Conservation (phyloP, 2,329 filamentous ascomycete species). For the Fusarium sulawesiense region DNA sequence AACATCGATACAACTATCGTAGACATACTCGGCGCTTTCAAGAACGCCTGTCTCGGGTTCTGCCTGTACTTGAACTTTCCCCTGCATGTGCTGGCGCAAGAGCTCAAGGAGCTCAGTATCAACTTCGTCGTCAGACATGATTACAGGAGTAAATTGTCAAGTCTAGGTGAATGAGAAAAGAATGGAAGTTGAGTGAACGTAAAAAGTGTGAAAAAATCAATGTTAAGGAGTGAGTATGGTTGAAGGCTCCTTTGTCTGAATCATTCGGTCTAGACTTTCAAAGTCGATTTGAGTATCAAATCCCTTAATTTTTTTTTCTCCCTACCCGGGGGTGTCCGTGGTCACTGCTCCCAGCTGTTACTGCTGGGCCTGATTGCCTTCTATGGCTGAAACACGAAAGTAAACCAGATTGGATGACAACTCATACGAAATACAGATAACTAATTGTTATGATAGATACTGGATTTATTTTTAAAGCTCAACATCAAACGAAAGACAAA, state of each 20-base stretch:
- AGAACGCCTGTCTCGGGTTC: slow-evolving; percentile 85
- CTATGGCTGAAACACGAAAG: slow-evolving; percentile 16
- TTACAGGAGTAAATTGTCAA: neutral
- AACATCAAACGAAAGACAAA: neutral
- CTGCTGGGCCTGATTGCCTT: neutral
- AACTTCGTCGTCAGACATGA: slow-evolving; percentile 91
- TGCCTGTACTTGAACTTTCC: slow-evolving; percentile 64
- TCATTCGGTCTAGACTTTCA: slow-evolving; percentile 34
- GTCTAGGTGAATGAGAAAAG: neutral
- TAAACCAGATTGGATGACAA: slow-evolving; percentile 1
- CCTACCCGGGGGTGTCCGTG: slow-evolving; percentile 8
- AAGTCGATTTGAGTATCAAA: slow-evolving; percentile 21
- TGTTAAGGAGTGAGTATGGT: slow-evolving; percentile 25
- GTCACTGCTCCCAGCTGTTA: slow-evolving; percentile 1
- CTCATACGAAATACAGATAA: neutral
- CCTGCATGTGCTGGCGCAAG: slow-evolving; percentile 81
- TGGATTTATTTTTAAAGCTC: neutral
- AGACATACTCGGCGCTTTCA: slow-evolving; percentile 84
- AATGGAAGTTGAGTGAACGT: slow-evolving; percentile 1
- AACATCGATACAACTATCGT: slow-evolving; percentile 93
- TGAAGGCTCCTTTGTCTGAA: slow-evolving; percentile 31
- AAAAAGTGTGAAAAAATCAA: slow-evolving; percentile 3
- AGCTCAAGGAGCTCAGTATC: slow-evolving; percentile 89
- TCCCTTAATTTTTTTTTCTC: slow-evolving; percentile 30
- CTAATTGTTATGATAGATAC: neutral